Conservation (phyloP, 257 asterid species). For the Penstemon davidsonii region DNA sequence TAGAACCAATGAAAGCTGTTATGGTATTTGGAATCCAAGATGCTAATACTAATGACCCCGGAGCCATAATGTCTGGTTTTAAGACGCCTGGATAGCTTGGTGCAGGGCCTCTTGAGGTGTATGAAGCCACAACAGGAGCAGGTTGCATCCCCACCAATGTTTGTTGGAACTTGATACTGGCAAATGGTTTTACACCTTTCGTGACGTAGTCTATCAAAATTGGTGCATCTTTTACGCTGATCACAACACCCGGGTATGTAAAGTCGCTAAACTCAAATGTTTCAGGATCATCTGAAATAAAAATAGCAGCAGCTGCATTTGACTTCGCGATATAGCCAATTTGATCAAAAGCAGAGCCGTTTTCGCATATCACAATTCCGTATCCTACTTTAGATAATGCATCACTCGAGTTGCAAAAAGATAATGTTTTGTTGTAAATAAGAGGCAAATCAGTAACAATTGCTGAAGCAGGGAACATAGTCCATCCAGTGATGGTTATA, state of each 20-base stretch:
- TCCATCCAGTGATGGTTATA: constrained; percentile 26
- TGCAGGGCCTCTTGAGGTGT: constrained; percentile 39
- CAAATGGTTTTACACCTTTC: constrained; percentile 15
- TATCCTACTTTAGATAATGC: constrained; percentile 2
- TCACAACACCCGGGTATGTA: constrained; percentile 35
- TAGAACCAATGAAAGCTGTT: constrained; percentile 25
- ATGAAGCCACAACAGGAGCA: constrained; percentile 37
- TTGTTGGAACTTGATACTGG: constrained; percentile 36
- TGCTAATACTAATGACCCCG: constrained; percentile 39
- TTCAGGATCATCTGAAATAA: constrained; percentile 29
- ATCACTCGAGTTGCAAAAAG: constrained; percentile 31
- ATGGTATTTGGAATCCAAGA: constrained; percentile 25
- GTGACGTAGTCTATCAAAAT: constrained; percentile 29
- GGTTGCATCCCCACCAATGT: constrained; percentile 38
- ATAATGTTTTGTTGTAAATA: constrained; percentile 25
- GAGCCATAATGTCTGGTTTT: constrained; percentile 46
- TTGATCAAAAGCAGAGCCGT: not conserved
- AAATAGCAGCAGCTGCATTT: constrained; percentile 29
- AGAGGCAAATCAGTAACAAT: constrained; percentile 16
- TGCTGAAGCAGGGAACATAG: constrained; percentile 34
- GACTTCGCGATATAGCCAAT: constrained; percentile 23
- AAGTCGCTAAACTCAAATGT: constrained; percentile 25
- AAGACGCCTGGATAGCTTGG: constrained; percentile 33
- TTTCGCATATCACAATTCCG: not conserved
- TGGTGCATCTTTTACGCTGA: constrained; percentile 29